These are phyloP conservation scores for Dothidotthia symphoricarpi DNA, from an alignment of 2,329 filamentous ascomycete genomes.

Conservation along the genomic window DNA sequence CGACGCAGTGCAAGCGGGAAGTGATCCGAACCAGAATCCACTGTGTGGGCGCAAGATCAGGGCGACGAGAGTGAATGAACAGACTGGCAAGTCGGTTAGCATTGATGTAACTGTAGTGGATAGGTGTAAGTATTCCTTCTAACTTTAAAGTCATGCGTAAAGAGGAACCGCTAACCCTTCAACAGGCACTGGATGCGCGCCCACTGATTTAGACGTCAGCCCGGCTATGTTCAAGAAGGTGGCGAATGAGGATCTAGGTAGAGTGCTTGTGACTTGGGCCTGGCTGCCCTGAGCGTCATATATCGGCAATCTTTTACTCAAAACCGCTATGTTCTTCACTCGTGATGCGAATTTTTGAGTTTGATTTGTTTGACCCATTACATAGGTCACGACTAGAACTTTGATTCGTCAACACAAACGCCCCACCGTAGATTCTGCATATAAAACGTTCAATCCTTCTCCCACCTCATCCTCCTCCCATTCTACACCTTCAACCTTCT, in stretches of 20 bases:
- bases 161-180: constrained; percentile 11
- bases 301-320: too few relatives aligned
- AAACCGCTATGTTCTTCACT: too few relatives aligned
- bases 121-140: constrained; percentile 50
- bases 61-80: constrained; percentile 51
- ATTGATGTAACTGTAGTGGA: constrained; percentile 67
- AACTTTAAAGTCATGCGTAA: neutral
- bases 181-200: constrained; percentile 48
- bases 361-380: too few relatives aligned
- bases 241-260: constrained; percentile 47
- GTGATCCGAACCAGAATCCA: constrained; percentile 61
- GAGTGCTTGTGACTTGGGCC: constrained; percentile 52
- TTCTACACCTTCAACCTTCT: too few relatives aligned
- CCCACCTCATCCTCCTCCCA: too few relatives aligned
- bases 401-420: too few relatives aligned
- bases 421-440: too few relatives aligned
- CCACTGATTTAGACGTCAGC: constrained; percentile 53
- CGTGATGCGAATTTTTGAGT: too few relatives aligned
- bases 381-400: too few relatives aligned
- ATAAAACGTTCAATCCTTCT: too few relatives aligned
- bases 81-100: constrained; percentile 47
- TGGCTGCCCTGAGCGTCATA: constrained; percentile 41
- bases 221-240: constrained; percentile 50
- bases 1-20: constrained; percentile 55
- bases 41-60: constrained; percentile 68